Percentiles rank a stretch among this genome's conserved stretches.
Conservation (phyloP, 495 filamentous ascomycete genomes). For the Mytilinidion resinicola region DNA sequence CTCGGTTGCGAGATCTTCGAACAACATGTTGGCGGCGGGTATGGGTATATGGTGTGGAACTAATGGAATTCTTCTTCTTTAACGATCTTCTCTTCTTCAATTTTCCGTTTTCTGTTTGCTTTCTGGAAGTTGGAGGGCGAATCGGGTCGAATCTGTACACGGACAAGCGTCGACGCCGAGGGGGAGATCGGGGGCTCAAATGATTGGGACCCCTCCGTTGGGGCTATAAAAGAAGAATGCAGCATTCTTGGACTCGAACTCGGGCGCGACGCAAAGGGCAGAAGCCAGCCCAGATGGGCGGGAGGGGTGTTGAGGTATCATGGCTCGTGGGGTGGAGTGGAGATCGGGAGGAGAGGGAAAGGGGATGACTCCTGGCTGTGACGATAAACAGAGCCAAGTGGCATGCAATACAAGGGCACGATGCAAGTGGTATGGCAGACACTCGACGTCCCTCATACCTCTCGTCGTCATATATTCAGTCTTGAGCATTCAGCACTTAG, state of each 20-base stretch:
- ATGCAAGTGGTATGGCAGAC: background rate
- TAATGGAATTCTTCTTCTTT: conserved; percentile 3
- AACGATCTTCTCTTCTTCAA: conserved; percentile 14
- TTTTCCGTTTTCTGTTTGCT: conserved; percentile 20
- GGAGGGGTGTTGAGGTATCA: conserved; percentile 15
- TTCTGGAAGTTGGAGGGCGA: background rate
- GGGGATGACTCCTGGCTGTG: conserved; percentile 2
- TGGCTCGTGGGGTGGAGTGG: conserved; percentile 12
- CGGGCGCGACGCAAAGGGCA: conserved; percentile 18
- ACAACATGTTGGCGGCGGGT: conserved; percentile 40
- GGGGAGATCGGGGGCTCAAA: conserved; percentile 43
- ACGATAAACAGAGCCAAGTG: background rate
- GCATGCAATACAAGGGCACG: too few species aligned
- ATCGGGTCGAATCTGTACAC: conserved; percentile 25
- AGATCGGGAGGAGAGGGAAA: conserved; percentile 9
- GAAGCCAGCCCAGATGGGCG: conserved; percentile 18
- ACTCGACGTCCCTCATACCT: background rate
- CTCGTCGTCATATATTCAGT: background rate
- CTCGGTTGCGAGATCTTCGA: conserved; percentile 52
- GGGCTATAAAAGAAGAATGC: conserved; percentile 55
- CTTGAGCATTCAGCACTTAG: too few species aligned
- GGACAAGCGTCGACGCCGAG: conserved; percentile 29
- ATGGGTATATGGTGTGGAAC: background rate
- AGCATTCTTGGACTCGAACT: conserved; percentile 37
- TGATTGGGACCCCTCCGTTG: conserved; percentile 61